These are phyloP conservation scores for Eimeria tenella DNA, from an alignment of 169 alveolate species.

Conservation along the genomic window DNA sequence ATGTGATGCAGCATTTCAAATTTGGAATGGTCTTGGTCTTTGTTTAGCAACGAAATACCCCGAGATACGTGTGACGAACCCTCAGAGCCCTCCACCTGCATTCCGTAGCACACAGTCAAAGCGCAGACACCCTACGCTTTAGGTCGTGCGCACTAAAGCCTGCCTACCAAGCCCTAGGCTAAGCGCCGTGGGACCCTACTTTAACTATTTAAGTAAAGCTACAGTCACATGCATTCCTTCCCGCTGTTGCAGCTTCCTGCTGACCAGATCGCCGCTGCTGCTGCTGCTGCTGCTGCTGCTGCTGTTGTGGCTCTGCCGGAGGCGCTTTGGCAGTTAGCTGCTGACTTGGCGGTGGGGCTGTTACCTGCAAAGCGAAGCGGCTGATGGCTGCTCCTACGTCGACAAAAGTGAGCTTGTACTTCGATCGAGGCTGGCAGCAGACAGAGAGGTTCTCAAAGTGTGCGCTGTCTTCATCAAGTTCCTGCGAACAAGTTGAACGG, in stretches of 20 bases:
- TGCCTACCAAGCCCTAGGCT: no score
- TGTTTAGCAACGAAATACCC: constrained; percentile 54
- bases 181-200: no score
- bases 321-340: neutral
- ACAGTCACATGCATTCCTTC: no score
- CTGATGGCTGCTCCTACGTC: constrained; percentile 81
- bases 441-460: constrained; percentile 84
- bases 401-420: constrained; percentile 77
- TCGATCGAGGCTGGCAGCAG: constrained; percentile 75
- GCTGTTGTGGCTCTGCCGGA: neutral
- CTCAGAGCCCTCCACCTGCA: constrained; percentile 70
- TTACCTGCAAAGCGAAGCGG: constrained; percentile 83
- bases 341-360: neutral
- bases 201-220: no score
- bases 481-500: constrained; percentile 41
- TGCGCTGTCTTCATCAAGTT: constrained; percentile 80
- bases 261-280: neutral
- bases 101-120: no score
- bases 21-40: constrained; percentile 46
- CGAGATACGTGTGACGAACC: constrained; percentile 36
- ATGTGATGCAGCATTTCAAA: constrained; percentile 86
- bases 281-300: neutral
- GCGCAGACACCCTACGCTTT: no score
- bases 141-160: no score
- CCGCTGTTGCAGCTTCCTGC: neutral